Conservation (phyloP, 108 stramenopile genomes). For the Stephanodiscus triporus region DNA sequence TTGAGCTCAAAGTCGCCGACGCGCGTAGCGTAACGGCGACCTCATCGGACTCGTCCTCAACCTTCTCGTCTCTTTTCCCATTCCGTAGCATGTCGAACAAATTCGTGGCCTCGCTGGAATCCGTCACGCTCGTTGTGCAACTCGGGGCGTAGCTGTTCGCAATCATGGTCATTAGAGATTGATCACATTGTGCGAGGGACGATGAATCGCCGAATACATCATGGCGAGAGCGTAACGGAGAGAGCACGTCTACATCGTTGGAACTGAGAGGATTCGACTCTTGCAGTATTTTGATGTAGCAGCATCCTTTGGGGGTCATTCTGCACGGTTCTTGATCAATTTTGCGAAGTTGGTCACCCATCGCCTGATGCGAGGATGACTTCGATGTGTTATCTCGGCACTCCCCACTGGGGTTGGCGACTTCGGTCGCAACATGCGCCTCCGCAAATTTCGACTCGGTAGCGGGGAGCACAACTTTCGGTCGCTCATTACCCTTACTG, state of each 20-base stretch:
- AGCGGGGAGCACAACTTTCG: too few species aligned
- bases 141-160: slow-evolving; percentile 3
- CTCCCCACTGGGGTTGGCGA: too few species aligned
- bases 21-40: not conserved
- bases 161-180: not conserved
- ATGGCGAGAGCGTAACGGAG: slow-evolving; percentile 5
- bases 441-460: too few species aligned
- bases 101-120: slow-evolving; percentile 21
- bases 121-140: slow-evolving; percentile 8
- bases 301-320: too few species aligned
- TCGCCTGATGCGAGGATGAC: too few species aligned
- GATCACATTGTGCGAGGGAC: not conserved
- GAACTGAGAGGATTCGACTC: not conserved
- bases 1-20: not conserved
- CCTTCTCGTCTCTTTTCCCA: too few species aligned
- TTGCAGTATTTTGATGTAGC: not conserved
- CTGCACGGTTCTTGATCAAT: too few species aligned
- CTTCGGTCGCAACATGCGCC: too few species aligned
- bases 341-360: too few species aligned
- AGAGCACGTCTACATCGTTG: slow-evolving; percentile 8
- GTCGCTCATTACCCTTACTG: too few species aligned
- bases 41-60: not conserved
- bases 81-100: slow-evolving; percentile 26
- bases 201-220: not conserved
- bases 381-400: too few species aligned